Evolutionary conservation across 257 asterid species (phyloP).

Genomic region (Agastache rugosa): DNA sequence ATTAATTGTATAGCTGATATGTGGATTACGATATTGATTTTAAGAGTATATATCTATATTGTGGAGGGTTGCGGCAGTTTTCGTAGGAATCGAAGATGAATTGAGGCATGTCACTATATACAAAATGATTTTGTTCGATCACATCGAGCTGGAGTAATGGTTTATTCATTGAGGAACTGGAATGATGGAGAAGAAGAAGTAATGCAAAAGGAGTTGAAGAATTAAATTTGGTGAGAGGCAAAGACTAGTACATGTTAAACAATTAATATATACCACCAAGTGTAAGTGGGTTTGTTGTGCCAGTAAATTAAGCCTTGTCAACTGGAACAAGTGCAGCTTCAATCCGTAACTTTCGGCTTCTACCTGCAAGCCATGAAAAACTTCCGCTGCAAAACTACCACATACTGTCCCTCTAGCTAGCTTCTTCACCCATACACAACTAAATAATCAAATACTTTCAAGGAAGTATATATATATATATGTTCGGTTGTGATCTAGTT

Average conservation of each 20-base stretch:
- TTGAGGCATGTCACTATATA: conserved; percentile 78
- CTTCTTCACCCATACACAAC: too few species aligned
- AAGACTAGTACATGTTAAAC: conserved; percentile 15
- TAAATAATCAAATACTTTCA: too few species aligned
- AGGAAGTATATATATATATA: too few species aligned
- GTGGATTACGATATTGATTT: not conserved
- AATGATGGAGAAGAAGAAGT: not conserved
- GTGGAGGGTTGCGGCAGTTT: conserved; percentile 72
- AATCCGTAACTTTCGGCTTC: conserved; percentile 78
- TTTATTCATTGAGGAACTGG: conserved; percentile 35
- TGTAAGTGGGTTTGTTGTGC: conserved; percentile 85
- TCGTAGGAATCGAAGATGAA: conserved; percentile 89
- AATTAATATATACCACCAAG: conserved; percentile 68
- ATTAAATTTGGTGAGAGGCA: too few species aligned
- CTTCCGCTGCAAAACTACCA: conserved; percentile 93
- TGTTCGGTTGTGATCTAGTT: too few species aligned
- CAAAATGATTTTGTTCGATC: conserved; percentile 70
- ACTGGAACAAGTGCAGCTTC: conserved; percentile 86
- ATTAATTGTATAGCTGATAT: conserved; percentile 18
- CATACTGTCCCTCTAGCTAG: too few species aligned
- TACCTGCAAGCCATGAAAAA: conserved; percentile 92
- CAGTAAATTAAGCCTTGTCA: conserved; percentile 84
- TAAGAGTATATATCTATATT: conserved; percentile 60
- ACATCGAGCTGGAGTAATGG: conserved; percentile 50
- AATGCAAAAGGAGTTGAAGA: not conserved